Conservation (phyloP, 2,329 filamentous ascomycete genomes). For the Arthrobotrys sinensis region DNA sequence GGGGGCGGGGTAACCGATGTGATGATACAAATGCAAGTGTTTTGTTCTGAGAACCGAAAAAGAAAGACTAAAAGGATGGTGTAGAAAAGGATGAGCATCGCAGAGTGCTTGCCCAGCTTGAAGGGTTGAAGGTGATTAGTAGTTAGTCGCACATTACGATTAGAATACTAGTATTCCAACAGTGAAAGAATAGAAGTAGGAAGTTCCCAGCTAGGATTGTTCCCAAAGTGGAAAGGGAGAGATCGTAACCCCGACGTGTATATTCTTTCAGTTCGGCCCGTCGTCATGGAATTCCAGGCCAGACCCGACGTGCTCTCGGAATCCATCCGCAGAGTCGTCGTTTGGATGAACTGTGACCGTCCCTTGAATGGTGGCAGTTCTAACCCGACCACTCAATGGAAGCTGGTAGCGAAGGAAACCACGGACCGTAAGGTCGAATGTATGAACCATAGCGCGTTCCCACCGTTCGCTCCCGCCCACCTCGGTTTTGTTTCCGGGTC, state of each 20-base stretch:
- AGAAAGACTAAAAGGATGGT: constrained; percentile 35
- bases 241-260: neutral
- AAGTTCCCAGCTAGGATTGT: neutral
- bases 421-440: constrained; percentile 92
- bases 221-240: constrained; percentile 8
- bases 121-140: constrained; percentile 15
- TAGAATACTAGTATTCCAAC: constrained; percentile 38
- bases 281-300: constrained; percentile 41
- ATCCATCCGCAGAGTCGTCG: constrained; percentile 60
- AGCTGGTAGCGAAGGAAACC: constrained; percentile 85
- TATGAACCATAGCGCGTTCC: constrained; percentile 90
- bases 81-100: neutral
- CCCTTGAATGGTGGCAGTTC: constrained; percentile 64
- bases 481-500: constrained; percentile 90
- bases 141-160: constrained; percentile 35
- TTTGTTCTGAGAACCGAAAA: constrained; percentile 1
- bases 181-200: constrained; percentile 8
- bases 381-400: constrained; percentile 64
- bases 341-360: constrained; percentile 64
- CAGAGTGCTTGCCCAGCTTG: neutral
- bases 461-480: constrained; percentile 85
- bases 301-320: constrained; percentile 46
- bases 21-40: constrained; percentile 50
- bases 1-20: constrained; percentile 38
- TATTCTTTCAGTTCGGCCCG: constrained; percentile 21